Conservation (phyloP, 176 grass and related monocot genomes). For the Hyparrhenia diplandra region DNA sequence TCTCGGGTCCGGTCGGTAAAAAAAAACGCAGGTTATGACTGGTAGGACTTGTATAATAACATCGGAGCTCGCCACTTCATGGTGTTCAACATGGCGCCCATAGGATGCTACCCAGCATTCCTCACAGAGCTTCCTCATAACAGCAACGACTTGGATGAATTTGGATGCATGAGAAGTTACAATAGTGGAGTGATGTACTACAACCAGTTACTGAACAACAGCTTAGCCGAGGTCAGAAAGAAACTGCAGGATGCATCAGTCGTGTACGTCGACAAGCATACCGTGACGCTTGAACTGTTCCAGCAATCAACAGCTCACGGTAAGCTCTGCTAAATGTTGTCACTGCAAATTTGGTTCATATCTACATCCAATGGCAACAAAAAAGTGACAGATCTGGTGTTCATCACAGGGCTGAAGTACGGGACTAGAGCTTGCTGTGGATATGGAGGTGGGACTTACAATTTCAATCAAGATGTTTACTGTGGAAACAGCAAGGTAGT, state of each 20-base stretch:
- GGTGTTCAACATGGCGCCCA: conserved; percentile 60
- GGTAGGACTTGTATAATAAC: conserved; percentile 51
- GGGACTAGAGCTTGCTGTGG: conserved; percentile 63
- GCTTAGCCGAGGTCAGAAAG: conserved; percentile 22
- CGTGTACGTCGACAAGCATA: conserved; percentile 47
- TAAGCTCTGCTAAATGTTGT: neutral
- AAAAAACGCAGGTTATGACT: too few relatives aligned
- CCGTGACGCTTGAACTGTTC: conserved; percentile 49
- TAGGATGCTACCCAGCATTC: conserved; percentile 72
- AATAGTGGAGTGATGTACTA: conserved; percentile 34
- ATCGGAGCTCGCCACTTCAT: conserved; percentile 56
- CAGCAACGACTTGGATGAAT: conserved; percentile 31
- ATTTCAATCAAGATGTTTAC: conserved; percentile 43
- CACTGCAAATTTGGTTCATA: neutral
- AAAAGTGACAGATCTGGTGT: neutral
- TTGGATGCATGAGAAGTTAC: conserved; percentile 59
- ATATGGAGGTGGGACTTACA: conserved; percentile 42
- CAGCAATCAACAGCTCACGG: conserved; percentile 41
- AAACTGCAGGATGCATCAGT: conserved; percentile 31
- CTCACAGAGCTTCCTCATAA: conserved; percentile 33
- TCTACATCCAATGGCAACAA: too few relatives aligned
- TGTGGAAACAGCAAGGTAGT: conserved; percentile 62
- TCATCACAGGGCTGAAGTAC: conserved; percentile 51
- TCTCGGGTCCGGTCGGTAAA: too few relatives aligned
- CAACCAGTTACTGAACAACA: neutral